Evolutionary conservation across 768 basidiomycete genomes (phyloP).

Genomic region (Mycena vulgaris): DNA sequence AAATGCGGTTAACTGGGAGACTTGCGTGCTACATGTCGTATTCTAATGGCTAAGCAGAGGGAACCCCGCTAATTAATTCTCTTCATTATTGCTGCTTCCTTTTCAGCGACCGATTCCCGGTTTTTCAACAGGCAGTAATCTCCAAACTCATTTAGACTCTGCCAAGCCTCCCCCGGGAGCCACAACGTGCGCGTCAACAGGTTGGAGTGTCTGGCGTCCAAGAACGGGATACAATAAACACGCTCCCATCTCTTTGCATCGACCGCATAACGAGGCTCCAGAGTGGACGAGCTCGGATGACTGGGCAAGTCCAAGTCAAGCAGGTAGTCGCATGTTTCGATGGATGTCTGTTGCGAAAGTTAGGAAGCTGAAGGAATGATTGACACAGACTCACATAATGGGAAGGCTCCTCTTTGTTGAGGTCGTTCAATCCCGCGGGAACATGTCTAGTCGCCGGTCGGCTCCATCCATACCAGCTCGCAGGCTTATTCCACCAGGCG

Average conservation of each 20-base stretch:
- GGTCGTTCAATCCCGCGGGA: conserved; percentile 85
- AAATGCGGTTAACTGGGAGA: too few relatives aligned
- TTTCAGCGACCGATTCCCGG: conserved; percentile 55
- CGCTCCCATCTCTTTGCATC: conserved; percentile 84
- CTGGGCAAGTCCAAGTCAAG: conserved; percentile 91
- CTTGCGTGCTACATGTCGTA: too few relatives aligned
- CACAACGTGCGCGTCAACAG: conserved; percentile 84
- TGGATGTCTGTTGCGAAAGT: conserved; percentile 67
- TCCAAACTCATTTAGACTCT: conserved; percentile 81
- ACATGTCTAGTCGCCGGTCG: conserved; percentile 73
- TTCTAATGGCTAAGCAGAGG: too few relatives aligned
- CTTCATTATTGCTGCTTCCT: conserved; percentile 46
- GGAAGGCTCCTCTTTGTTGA: conserved; percentile 84
- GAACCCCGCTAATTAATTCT: conserved; percentile 1
- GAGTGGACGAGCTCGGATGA: conserved; percentile 65
- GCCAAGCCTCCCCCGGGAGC: conserved; percentile 82
- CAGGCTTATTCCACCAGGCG: conserved; percentile 60
- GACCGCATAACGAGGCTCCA: conserved; percentile 87
- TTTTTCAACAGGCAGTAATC: conserved; percentile 93
- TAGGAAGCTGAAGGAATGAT: conserved; percentile 21
- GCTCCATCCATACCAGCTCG: conserved; percentile 29
- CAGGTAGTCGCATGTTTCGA: conserved; percentile 88
- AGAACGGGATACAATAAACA: conserved; percentile 84
- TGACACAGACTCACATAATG: conserved; percentile 74
- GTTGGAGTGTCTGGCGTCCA: conserved; percentile 85